Conservation (phyloP, 2,329 filamentous ascomycete genomes). For the Cordyceps farinosa region DNA sequence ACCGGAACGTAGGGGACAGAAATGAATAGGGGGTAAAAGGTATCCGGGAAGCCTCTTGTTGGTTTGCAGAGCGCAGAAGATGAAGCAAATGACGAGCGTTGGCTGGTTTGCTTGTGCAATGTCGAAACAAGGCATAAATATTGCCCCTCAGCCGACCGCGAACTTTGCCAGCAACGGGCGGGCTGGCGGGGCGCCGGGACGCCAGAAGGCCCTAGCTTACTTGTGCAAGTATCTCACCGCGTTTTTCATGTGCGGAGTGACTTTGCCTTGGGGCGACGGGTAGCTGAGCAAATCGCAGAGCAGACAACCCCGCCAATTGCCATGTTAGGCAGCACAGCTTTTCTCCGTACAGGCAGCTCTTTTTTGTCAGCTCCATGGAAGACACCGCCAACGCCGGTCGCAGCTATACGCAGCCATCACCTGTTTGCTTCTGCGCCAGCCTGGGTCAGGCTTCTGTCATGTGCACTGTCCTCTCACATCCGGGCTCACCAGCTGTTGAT, state of each 20-base stretch:
- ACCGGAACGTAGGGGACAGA: constrained; percentile 4
- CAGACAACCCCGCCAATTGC: neutral
- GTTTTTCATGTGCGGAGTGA: constrained; percentile 12
- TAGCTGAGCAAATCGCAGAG: neutral
- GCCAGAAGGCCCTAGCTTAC: neutral
- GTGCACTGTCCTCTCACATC: neutral
- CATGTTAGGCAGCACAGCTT: neutral
- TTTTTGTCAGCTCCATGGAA: neutral
- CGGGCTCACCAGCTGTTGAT: neutral
- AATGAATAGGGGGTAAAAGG: constrained; percentile 1
- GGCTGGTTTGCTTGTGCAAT: constrained; percentile 17
- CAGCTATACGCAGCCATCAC: neutral
- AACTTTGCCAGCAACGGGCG: constrained; percentile 8
- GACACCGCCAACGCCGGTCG: neutral
- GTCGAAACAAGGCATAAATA: neutral
- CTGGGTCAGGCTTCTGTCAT: neutral
- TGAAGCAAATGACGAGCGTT: constrained; percentile 8
- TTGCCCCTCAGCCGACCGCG: constrained; percentile 13
- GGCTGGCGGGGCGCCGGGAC: neutral
- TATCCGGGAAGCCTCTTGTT: neutral
- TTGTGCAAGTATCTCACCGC: constrained; percentile 5
- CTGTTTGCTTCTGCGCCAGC: neutral
- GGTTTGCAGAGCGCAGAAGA: constrained; percentile 10
- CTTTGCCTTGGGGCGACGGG: neutral
- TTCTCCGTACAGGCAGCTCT: neutral